A percentile compares a stretch with the other conserved stretches of the same genome.
These are phyloP conservation scores for Dryadomyces quercivorus DNA, from an alignment of 2,329 filamentous ascomycete genomes.

Conservation along the genomic window DNA sequence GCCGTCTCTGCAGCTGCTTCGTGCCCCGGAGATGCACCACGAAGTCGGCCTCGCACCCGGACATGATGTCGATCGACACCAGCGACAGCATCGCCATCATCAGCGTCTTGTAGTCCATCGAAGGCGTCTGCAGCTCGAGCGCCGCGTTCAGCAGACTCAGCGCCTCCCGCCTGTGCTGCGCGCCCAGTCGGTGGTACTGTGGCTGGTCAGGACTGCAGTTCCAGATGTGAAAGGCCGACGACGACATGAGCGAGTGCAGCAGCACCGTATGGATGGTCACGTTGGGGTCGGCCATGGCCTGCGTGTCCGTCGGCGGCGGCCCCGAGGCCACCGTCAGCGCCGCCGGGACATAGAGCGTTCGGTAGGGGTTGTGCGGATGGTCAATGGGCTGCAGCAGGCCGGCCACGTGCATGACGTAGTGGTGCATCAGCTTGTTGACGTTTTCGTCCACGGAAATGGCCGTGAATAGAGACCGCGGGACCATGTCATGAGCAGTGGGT, in stretches of 20 bases:
- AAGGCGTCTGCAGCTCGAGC: background rate
- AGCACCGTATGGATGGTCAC: background rate
- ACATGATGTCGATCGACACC: slow-evolving; percentile 7
- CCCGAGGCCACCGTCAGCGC: background rate
- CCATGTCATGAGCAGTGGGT: background rate
- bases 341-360: slow-evolving; percentile 1
- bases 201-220: slow-evolving; percentile 1
- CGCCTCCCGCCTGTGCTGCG: slow-evolving; percentile 1
- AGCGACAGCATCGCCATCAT: slow-evolving; percentile 8
- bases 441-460: background rate
- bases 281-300: too few relatives aligned
- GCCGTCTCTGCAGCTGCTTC: slow-evolving; percentile 3
- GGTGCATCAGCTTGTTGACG: slow-evolving; percentile 5
- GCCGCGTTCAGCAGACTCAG: background rate
- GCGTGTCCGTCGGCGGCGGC: background rate
- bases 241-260: slow-evolving; percentile 4
- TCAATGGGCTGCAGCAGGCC: slow-evolving; percentile 6
- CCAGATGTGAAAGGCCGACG: slow-evolving; percentile 6
- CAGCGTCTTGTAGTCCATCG: slow-evolving; percentile 1
- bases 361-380: slow-evolving; percentile 6
- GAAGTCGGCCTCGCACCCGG: slow-evolving; percentile 7
- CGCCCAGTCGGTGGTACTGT: background rate
- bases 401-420: slow-evolving; percentile 4
- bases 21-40: slow-evolving; percentile 3
- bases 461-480: background rate